phyloP scores from a whole-genome alignment of 805 yeast species.

The Wickerhamiella parazyma region DNA sequence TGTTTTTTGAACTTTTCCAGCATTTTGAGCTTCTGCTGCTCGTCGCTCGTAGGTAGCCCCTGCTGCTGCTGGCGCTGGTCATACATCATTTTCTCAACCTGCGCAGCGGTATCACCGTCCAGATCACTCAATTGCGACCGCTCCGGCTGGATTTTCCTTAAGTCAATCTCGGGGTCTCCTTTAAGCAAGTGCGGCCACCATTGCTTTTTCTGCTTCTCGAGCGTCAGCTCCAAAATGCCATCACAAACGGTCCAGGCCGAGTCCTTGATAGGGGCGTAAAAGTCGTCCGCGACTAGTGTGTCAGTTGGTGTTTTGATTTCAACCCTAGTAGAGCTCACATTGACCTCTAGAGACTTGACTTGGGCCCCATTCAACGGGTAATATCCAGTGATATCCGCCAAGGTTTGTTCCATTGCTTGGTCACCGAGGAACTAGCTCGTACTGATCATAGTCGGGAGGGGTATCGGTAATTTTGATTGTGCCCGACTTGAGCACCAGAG shows the following conservation, averaged over 20 bases:
- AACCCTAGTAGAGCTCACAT: constrained; percentile 18
- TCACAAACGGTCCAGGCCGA: constrained; percentile 33
- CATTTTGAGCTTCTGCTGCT: constrained; percentile 24
- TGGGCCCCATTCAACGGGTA: constrained; percentile 26
- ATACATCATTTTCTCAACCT: constrained; percentile 37
- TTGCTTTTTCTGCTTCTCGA: constrained; percentile 29
- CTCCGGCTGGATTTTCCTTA: constrained; percentile 31
- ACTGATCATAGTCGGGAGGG: constrained; percentile 20
- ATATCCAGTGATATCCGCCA: constrained; percentile 30
- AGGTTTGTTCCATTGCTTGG: constrained; percentile 24
- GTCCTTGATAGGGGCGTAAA: constrained; percentile 26
- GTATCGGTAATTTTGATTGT: constrained; percentile 16
- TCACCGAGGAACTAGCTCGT: constrained; percentile 3
- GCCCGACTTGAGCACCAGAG: constrained; percentile 2
- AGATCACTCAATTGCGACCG: constrained; percentile 29
- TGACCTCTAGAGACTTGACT: constrained; percentile 26
- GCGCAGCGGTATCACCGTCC: constrained; percentile 31
- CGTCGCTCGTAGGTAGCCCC: constrained; percentile 30
- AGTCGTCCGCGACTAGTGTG: constrained; percentile 24
- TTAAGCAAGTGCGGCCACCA: constrained; percentile 38
- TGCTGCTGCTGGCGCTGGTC: constrained; percentile 31
- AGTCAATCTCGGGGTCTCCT: constrained; percentile 32
- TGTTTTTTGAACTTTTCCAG: constrained; percentile 29
- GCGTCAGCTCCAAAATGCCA: constrained; percentile 24
- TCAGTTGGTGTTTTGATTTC: constrained; percentile 8